Base-by-base conservation (phyloP, 208 protist genomes). In the Porcisia hertigi region DNA sequence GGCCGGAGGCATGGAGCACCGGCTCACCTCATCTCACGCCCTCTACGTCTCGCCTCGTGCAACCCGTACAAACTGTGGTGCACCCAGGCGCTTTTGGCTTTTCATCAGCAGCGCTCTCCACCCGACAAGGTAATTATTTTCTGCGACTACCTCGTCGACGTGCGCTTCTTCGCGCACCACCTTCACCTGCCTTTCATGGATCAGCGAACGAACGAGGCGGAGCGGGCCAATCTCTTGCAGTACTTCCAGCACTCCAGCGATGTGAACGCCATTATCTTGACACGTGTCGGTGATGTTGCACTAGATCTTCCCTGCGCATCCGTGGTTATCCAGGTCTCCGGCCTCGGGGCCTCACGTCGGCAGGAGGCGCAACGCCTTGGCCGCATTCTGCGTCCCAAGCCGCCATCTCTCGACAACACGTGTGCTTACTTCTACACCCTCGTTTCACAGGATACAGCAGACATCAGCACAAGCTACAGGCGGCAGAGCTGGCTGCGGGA, bases 281-380 rank as follows among this genome's bases (percentile, higher is more conserved):
- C 96, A 0, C 92, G 92, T 30, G 94, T 99, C 16, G 99, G 98
- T 47, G 99, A 99, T 86, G 98, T 96, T 39, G 97, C 98, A 16
- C 94, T 99, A 43, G 98, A 99, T 79, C 83, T 99, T 47, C 99
- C 99, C 36, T 98, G 98, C 49, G 99, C 99, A 0, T 99, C 98
- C 45, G 99, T 99, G n/a, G 94, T 99, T 60, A 99, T 99, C 75
- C 98, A 99, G 76, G 93, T 99, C 63, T 98, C 97, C 30, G 98
- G 97, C 23, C 96, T 99, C 52, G 98, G 98, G 54, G 98, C 96
- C 1, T 98, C 97, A 14, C 90, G 98, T 20, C 96, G 97, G 14
- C 97, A 98, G 83, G 98, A 99, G 87, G 98, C 98, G 55, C 98
- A 99, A 84, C 95, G 98, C n/a, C 89, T 99, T 2, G 99, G 98